Evolutionary conservation across 192 early-diverging fungal species (phyloP).

Genomic region (Rhizophagus clarus): DNA sequence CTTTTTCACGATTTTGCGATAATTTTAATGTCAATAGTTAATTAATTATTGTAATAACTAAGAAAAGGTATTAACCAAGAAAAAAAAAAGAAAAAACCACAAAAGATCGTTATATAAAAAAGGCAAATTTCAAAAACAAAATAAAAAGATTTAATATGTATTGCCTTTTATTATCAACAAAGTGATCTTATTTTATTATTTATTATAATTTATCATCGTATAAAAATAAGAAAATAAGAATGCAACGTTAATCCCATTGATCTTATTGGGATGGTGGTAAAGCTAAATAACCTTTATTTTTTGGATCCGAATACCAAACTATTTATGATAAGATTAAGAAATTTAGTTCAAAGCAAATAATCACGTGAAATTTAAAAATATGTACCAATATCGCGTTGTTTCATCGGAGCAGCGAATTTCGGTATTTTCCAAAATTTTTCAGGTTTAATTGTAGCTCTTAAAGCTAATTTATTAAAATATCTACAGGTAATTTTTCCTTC

Average conservation of each 20-base stretch:
- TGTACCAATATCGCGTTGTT: slow-evolving; percentile 61
- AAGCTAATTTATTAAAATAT: slow-evolving; percentile 74
- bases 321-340: slow-evolving; percentile 23
- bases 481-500: slow-evolving; percentile 83
- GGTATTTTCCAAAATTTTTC: slow-evolving; percentile 76
- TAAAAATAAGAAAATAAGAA: background rate
- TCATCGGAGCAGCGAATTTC: slow-evolving; percentile 66
- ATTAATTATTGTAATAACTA: too few species aligned
- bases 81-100: background rate
- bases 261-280: background rate
- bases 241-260: too few species aligned
- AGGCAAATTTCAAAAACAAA: background rate
- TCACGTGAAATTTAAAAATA: slow-evolving; percentile 22
- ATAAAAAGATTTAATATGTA: background rate
- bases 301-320: slow-evolving; percentile 67
- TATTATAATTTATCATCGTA: background rate
- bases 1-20: too few species aligned
- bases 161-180: background rate
- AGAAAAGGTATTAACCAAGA: background rate
- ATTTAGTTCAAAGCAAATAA: slow-evolving; percentile 4
- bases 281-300: slow-evolving; percentile 76
- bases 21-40: too few species aligned
- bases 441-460: slow-evolving; percentile 79
- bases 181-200: background rate
- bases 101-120: background rate